Percentiles rank a stretch among this genome's conserved stretches.
phyloP scores from a whole-genome alignment of 768 basidiomycete genomes.

The Rhodotorula graminis region DNA sequence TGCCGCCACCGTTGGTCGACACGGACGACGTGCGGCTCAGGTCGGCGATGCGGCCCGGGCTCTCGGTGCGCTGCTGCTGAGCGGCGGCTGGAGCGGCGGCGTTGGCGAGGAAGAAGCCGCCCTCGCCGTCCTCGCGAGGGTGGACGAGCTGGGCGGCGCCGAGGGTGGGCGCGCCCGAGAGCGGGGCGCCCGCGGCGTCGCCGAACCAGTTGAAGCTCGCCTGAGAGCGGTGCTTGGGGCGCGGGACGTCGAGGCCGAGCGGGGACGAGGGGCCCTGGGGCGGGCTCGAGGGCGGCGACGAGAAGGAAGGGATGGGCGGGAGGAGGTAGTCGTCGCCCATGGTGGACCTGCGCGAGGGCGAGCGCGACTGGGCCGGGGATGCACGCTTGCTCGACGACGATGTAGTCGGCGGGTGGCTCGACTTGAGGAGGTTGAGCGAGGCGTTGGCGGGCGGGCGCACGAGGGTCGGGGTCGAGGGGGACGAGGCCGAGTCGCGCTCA shows the following conservation, averaged over 20 bases:
- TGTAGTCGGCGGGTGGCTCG: not conserved
- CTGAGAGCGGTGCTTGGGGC: constrained; percentile 19
- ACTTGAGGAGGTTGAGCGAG: not conserved
- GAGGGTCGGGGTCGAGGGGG: not conserved
- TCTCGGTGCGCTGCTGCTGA: not conserved
- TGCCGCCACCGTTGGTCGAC: not conserved
- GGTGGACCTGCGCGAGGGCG: not conserved
- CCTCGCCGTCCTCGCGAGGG: not conserved
- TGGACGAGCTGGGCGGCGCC: not conserved
- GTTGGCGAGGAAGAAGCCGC: not conserved
- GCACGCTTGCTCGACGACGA: not conserved
- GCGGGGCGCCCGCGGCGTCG: not conserved
- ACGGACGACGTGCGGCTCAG: not conserved
- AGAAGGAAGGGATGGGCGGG: not conserved
- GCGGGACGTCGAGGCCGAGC: not conserved
- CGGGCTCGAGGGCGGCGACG: not conserved
- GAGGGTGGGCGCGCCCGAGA: no score
- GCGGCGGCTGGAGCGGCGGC: not conserved
- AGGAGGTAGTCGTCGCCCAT: not conserved
- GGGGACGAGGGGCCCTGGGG: no score
- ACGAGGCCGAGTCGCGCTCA: not conserved
- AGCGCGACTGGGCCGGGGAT: not conserved
- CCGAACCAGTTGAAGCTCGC: constrained; percentile 35
- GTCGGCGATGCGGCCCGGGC: not conserved
- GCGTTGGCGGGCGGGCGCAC: not conserved